A percentile compares a stretch with the other conserved stretches of the same genome.
These are phyloP conservation scores for Chlamydomonas reinhardtii DNA, from an alignment of 163 green algal genomes.

Conservation along the genomic window DNA sequence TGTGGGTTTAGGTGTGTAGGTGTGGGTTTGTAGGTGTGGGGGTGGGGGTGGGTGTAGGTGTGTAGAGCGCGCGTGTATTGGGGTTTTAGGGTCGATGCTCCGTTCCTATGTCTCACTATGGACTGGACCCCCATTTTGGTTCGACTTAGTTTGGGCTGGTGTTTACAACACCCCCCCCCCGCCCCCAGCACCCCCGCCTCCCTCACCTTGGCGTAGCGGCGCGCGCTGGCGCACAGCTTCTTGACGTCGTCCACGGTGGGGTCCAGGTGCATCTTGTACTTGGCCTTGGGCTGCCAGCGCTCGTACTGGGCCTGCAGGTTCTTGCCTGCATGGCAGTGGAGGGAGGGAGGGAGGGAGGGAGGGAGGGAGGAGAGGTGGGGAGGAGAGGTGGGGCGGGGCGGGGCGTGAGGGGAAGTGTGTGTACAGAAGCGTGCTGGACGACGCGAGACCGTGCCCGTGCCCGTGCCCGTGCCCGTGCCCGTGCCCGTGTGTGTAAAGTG, in stretches of 20 bases:
- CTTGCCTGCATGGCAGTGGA: slow-evolving; percentile 74
- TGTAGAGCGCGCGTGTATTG: neutral
- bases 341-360: neutral
- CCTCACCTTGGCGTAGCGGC: slow-evolving; percentile 87
- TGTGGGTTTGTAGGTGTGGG: neutral
- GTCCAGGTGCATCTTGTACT: slow-evolving; percentile 98
- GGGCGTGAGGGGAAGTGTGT: neutral
- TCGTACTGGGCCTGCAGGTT: slow-evolving; percentile 98
- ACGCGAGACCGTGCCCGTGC: too few species aligned
- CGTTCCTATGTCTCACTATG: too few species aligned
- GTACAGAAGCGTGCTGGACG: too few species aligned
- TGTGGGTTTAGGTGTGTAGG: neutral
- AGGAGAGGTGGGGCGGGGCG: too few species aligned
- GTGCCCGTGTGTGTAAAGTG: too few species aligned
- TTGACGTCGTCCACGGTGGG: slow-evolving; percentile 98
- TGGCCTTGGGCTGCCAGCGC: slow-evolving; percentile 96
- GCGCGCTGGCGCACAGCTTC: slow-evolving; percentile 92
- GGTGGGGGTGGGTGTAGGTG: neutral
- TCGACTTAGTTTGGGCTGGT: neutral
- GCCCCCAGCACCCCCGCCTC: too few species aligned
- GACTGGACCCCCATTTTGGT: neutral
- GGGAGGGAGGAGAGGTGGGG: neutral
- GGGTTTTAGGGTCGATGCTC: too few species aligned
- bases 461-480: too few species aligned
- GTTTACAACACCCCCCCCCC: neutral